These are phyloP conservation scores for Ustulina deusta DNA, from an alignment of 2,329 filamentous ascomycete genomes.

Conservation along the genomic window DNA sequence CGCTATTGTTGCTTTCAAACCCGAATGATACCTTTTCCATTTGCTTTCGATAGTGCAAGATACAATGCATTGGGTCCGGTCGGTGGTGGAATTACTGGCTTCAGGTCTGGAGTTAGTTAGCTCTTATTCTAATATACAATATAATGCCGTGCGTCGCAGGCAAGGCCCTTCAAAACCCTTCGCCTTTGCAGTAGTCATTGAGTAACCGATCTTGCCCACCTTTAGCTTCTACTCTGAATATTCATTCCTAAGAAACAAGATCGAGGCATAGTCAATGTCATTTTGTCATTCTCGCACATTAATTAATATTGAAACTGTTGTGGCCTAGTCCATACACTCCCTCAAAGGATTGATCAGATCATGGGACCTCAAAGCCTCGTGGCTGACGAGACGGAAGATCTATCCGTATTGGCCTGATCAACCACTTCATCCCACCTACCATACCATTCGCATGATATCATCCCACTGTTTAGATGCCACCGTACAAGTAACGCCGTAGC, in stretches of 20 bases:
- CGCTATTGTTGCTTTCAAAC: conserved; percentile 27
- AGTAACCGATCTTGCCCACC: background rate
- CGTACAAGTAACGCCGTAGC: background rate
- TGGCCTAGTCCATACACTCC: background rate
- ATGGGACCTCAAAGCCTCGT: too few relatives aligned
- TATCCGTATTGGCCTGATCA: background rate
- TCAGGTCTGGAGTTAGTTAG: conserved; percentile 8
- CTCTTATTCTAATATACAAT: conserved; percentile 18
- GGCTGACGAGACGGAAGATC: background rate
- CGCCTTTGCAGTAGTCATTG: background rate
- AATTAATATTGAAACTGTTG: background rate
- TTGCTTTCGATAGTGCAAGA: conserved; percentile 35
- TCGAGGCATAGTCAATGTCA: background rate
- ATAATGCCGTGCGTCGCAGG: background rate
- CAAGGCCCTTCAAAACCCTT: conserved; percentile 1
- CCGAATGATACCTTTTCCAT: conserved; percentile 41
- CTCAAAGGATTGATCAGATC: background rate
- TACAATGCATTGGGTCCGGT: conserved; percentile 11
- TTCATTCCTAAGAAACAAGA: background rate
- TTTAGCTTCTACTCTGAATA: background rate
- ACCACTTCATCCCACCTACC: background rate
- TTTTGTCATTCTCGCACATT: background rate
- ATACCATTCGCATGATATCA: background rate
- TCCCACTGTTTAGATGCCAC: background rate
- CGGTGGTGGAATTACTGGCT: conserved; percentile 1